These are phyloP conservation scores for Chlamydomonas sp. DNA, from an alignment of 139 green algal genomes.

Conservation along the genomic window DNA sequence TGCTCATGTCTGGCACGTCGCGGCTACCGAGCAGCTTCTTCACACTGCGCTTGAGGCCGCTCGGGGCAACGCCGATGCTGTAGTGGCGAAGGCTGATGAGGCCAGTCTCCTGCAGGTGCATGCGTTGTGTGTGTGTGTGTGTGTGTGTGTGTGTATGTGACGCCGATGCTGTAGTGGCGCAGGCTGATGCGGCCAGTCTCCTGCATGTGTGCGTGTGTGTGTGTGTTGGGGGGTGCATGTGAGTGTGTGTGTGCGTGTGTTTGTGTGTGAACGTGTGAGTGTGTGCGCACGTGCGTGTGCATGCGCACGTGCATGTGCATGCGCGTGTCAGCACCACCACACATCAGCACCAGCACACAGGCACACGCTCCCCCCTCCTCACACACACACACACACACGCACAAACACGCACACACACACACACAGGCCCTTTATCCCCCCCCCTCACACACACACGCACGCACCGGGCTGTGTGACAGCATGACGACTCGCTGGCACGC, in stretches of 20 bases:
- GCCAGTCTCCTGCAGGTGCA: too few relatives aligned
- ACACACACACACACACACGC: conserved; percentile 3
- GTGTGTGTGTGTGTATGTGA: too few relatives aligned
- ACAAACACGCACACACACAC: not conserved
- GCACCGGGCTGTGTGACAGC: conserved; percentile 1
- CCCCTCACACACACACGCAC: not conserved
- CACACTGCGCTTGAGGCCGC: conserved; percentile 69
- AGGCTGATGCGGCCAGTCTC: conserved; percentile 22
- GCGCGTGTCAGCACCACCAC: too few relatives aligned
- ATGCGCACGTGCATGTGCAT: too few relatives aligned
- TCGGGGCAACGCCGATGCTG: conserved; percentile 62
- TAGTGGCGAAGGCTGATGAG: conserved; percentile 87
- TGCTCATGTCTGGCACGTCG: conserved; percentile 66
- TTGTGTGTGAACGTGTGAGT: too few relatives aligned
- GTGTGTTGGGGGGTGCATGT: too few relatives aligned
- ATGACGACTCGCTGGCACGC: conserved; percentile 54
- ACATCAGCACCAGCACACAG: too few relatives aligned
- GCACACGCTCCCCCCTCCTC: not conserved
- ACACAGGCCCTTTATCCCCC: not conserved
- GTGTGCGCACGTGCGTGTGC: too few relatives aligned
- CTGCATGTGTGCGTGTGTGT: too few relatives aligned
- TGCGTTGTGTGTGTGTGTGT: too few relatives aligned
- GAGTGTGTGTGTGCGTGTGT: too few relatives aligned
- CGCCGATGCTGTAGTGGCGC: conserved; percentile 63
- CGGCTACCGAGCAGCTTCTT: conserved; percentile 63